These are phyloP conservation scores for Discostella pseudostelligera DNA, from an alignment of 108 stramenopile genomes.

Conservation along the genomic window DNA sequence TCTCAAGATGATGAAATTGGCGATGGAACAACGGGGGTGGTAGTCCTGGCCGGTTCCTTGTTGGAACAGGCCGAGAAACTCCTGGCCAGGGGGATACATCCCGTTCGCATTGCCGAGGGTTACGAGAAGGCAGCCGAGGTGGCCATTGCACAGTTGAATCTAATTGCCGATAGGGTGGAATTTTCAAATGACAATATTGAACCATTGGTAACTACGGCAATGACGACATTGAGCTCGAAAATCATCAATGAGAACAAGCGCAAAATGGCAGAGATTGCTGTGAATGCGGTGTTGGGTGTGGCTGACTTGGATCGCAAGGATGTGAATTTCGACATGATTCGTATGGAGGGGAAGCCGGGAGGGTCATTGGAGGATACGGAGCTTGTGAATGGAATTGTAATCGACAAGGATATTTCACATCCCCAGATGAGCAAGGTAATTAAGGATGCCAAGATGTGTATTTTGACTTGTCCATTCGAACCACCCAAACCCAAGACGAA, in stretches of 20 bases:
- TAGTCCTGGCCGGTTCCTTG: conserved; percentile 96
- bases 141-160: conserved; percentile 82
- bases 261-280: conserved; percentile 96
- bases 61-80: conserved; percentile 97
- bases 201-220: conserved; percentile 90
- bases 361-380: conserved; percentile 96
- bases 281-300: conserved; percentile 93
- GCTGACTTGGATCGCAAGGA: conserved; percentile 96
- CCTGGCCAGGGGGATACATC: conserved; percentile 92
- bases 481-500: conserved; percentile 99
- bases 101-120: conserved; percentile 96
- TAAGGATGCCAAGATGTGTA: conserved; percentile 93
- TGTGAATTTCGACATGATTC: conserved; percentile 99
- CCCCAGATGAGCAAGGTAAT: conserved; percentile 96
- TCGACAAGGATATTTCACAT: conserved; percentile 98
- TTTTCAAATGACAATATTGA: conserved; percentile 87
- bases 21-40: conserved; percentile 99
- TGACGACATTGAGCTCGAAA: conserved; percentile 95
- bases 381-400: conserved; percentile 95
- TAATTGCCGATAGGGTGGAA: conserved; percentile 87
- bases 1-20: conserved; percentile 99
- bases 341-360: conserved; percentile 99
- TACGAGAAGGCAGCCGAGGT: conserved; percentile 94
- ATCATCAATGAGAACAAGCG: conserved; percentile 95
- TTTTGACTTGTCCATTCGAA: conserved; percentile 98